phyloP scores from a whole-genome alignment of 805 yeast species.

The Hanseniaspora guilliermondii region DNA sequence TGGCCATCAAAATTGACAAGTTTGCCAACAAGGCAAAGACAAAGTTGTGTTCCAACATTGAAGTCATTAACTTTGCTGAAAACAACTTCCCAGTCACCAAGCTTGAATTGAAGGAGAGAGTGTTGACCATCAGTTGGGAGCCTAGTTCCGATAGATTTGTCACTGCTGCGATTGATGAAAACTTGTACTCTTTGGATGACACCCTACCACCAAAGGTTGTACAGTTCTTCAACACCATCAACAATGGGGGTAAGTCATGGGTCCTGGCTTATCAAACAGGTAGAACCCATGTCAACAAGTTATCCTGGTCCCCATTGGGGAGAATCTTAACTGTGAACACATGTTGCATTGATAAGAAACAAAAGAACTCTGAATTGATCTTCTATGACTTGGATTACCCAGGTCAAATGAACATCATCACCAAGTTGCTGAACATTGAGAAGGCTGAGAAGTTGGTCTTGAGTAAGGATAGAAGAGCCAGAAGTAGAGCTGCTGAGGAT shows the following conservation, averaged over 20 bases:
- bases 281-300: conserved; percentile 56
- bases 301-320: conserved; percentile 87
- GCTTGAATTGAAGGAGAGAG: conserved; percentile 81
- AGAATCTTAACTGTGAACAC: conserved; percentile 56
- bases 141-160: conserved; percentile 82
- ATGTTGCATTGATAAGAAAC: conserved; percentile 32
- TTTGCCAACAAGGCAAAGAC: conserved; percentile 86
- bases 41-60: conserved; percentile 80
- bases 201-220: conserved; percentile 54
- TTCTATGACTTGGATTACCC: conserved; percentile 80
- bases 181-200: conserved; percentile 38
- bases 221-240: conserved; percentile 47
- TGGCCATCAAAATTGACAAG: conserved; percentile 93
- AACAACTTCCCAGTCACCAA: conserved; percentile 90
- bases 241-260: conserved; percentile 39
- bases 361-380: conserved; percentile 52
- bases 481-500: conserved; percentile 31
- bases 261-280: conserved; percentile 44
- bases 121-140: conserved; percentile 88
- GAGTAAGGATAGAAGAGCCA: conserved; percentile 18
- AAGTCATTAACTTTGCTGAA: conserved; percentile 77
- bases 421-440: conserved; percentile 14
- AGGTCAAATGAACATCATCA: conserved; percentile 35
- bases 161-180: conserved; percentile 52
- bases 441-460: conserved; percentile 3